These are phyloP conservation scores for Albugo candida DNA, from an alignment of 352 stramenopile genomes.

Conservation along the genomic window DNA sequence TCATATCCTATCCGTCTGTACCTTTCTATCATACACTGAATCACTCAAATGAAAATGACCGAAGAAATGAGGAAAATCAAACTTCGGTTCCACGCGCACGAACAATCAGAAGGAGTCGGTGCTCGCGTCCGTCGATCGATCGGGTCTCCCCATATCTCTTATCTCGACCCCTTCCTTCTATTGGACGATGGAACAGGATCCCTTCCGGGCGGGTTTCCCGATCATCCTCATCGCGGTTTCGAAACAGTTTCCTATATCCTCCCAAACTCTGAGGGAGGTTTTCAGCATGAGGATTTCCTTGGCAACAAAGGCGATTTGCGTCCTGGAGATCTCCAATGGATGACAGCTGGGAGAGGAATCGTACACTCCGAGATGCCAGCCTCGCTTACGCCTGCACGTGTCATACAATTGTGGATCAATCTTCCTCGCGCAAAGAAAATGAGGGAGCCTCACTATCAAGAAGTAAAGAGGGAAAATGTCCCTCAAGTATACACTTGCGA, in stretches of 20 bases:
- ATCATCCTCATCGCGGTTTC: slow-evolving; percentile 79
- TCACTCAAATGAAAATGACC: too few relatives aligned
- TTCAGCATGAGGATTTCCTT: slow-evolving; percentile 63
- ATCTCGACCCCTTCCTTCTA: slow-evolving; percentile 16
- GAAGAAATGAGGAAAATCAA: slow-evolving; percentile 17
- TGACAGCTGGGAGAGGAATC: slow-evolving; percentile 20
- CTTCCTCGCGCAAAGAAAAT: slow-evolving; percentile 23
- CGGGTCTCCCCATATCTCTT: slow-evolving; percentile 23
- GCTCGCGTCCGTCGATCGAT: slow-evolving; percentile 32
- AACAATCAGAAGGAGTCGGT: slow-evolving; percentile 32
- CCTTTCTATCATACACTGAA: too few relatives aligned
- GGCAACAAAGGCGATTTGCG: slow-evolving; percentile 15
- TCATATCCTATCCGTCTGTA: too few relatives aligned
- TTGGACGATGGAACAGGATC: slow-evolving; percentile 15
- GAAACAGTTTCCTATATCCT: slow-evolving; percentile 76
- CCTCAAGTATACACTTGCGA: slow-evolving; percentile 18
- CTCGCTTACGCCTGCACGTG: slow-evolving; percentile 15
- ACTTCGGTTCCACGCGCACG: slow-evolving; percentile 27
- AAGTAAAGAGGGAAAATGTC: slow-evolving; percentile 19
- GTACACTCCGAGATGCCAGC: slow-evolving; percentile 31
- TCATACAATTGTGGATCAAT: slow-evolving; percentile 35
- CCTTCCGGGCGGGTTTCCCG: slow-evolving; percentile 44
- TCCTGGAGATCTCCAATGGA: slow-evolving; percentile 22
- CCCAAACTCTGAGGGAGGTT: slow-evolving; percentile 23
- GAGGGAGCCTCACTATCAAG: slow-evolving; percentile 29